phyloP scores from a whole-genome alignment of 78 protist genomes.

The Protostelium mycophagum region DNA sequence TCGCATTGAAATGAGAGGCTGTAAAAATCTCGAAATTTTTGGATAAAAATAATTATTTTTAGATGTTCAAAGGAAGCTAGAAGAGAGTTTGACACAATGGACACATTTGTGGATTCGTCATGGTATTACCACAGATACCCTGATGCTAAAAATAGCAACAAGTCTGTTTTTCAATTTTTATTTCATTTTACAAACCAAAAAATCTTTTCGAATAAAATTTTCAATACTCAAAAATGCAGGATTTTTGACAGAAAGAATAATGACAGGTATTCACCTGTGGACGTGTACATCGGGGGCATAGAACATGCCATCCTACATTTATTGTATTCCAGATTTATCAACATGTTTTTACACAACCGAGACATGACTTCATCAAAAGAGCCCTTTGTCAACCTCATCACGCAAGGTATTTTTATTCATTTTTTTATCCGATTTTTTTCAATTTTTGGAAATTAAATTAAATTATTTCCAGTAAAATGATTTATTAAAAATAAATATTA shows the following conservation, averaged over 20 bases:
- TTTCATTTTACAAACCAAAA: neutral
- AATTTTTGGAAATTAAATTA: no score
- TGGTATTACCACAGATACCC: conserved; percentile 79
- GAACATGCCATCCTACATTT: conserved; percentile 94
- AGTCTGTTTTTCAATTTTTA: conserved; percentile 6
- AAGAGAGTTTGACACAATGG: conserved; percentile 90
- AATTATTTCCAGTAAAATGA: no score
- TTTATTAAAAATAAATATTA: no score
- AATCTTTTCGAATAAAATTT: neutral
- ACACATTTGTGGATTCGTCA: conserved; percentile 90
- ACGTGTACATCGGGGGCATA: conserved; percentile 88
- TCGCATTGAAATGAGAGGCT: neutral
- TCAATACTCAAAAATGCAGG: neutral
- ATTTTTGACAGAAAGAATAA: conserved; percentile 5
- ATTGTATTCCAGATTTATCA: conserved; percentile 87
- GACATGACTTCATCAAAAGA: conserved; percentile 28
- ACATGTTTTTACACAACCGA: conserved; percentile 47
- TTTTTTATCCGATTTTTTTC: neutral
- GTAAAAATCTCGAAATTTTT: neutral
- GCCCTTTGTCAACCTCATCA: conserved; percentile 66
- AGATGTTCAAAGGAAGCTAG: conserved; percentile 53
- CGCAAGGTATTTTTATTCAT: conserved; percentile 51
- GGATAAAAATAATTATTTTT: neutral
- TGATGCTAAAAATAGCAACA: conserved; percentile 38
- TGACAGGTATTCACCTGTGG: conserved; percentile 70